A percentile compares a stretch with the other conserved stretches of the same genome.
These are phyloP conservation scores for Ambrosiella beaveri DNA, from an alignment of 2,329 filamentous ascomycete genomes.

Conservation along the genomic window DNA sequence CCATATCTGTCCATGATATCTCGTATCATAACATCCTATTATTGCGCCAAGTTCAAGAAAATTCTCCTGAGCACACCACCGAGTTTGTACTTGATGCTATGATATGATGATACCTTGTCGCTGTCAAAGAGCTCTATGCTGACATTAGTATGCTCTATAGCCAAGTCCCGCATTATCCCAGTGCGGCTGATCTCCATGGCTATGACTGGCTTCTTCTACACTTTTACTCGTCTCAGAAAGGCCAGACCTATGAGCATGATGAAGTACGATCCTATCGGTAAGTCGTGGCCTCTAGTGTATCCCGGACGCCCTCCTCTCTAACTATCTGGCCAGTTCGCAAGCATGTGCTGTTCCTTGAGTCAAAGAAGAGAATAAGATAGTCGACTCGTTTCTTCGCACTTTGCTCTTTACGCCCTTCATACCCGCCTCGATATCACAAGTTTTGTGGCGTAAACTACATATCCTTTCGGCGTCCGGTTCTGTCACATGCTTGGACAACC, in stretches of 20 bases:
- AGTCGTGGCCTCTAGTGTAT: slow-evolving; percentile 9
- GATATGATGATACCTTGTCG: neutral
- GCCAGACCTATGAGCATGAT: slow-evolving; percentile 85
- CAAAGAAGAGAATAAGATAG: slow-evolving; percentile 59
- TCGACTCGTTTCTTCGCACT: slow-evolving; percentile 6
- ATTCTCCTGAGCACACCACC: neutral
- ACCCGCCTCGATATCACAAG: neutral
- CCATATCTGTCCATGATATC: neutral
- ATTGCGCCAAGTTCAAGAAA: neutral
- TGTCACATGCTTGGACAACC: neutral
- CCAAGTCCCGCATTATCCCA: slow-evolving; percentile 78
- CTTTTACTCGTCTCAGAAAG: slow-evolving; percentile 64
- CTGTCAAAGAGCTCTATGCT: neutral
- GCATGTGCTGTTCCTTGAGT: slow-evolving; percentile 89
- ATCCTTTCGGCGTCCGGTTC: too few relatives aligned
- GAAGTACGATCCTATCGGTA: slow-evolving; percentile 96
- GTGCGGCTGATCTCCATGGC: slow-evolving; percentile 97
- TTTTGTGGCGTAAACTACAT: too few relatives aligned
- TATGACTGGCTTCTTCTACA: slow-evolving; percentile 95
- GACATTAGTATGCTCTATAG: slow-evolving; percentile 25
- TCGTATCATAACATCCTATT: neutral
- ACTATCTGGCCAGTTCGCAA: slow-evolving; percentile 52
- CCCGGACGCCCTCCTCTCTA: neutral
- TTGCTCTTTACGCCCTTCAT: neutral
- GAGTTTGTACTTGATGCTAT: neutral